These are phyloP conservation scores for Achlya hypogyna DNA, from an alignment of 352 stramenopile species.

Conservation along the genomic window DNA sequence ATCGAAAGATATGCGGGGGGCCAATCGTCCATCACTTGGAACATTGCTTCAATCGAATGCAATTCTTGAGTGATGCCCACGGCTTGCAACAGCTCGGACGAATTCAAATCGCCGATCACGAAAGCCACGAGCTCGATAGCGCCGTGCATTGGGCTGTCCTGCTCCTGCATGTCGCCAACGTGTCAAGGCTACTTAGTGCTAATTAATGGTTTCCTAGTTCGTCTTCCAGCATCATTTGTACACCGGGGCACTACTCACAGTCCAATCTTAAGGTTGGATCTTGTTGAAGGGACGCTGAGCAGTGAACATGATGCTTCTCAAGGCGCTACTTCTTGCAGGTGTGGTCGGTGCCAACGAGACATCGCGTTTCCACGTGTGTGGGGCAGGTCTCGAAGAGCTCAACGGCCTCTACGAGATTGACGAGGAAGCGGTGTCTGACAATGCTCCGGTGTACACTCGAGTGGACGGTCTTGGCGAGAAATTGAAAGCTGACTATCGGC, in stretches of 20 bases:
- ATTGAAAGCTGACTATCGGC: slow-evolving; percentile 32
- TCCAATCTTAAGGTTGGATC: no score
- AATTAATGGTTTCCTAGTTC: no score
- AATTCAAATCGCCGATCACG: no score
- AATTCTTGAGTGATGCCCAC: no score
- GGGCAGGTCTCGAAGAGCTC: slow-evolving; percentile 34
- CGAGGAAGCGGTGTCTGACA: slow-evolving; percentile 1
- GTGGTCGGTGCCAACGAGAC: background rate
- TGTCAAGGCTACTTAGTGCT: no score
- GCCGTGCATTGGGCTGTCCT: no score
- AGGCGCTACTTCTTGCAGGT: background rate
- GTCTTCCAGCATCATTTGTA: no score
- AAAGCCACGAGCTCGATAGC: no score
- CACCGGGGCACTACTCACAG: background rate
- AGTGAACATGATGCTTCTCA: background rate
- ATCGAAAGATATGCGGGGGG: background rate
- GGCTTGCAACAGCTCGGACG: no score
- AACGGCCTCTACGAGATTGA: slow-evolving; percentile 47
- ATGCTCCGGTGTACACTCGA: slow-evolving; percentile 2
- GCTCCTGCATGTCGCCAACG: background rate
- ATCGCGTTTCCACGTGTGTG: slow-evolving; percentile 44
- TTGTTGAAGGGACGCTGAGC: no score
- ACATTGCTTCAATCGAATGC: no score
- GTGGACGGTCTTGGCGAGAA: background rate
- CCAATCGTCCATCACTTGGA: background rate